phyloP scores from a whole-genome alignment of 805 yeast genomes.

The Saccharomycopsis selenospora region DNA sequence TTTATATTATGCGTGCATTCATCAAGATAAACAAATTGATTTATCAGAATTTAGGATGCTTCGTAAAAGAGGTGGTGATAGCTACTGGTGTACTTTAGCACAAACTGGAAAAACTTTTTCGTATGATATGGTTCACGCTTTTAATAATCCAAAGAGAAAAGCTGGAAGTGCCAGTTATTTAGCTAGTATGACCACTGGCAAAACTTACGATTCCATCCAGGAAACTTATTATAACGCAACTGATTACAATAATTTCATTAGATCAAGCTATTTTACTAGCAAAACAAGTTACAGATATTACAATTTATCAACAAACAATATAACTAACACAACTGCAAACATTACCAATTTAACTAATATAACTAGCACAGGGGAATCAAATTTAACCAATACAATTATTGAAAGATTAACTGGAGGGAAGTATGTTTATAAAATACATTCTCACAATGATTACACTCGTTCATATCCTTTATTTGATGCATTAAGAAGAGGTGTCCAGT shows the following conservation, averaged over 20 bases:
- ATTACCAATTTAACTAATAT: background rate
- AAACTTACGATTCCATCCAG: slow-evolving; percentile 4
- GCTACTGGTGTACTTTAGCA: too few species aligned
- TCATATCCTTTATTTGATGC: slow-evolving; percentile 52
- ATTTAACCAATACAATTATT: slow-evolving; percentile 7
- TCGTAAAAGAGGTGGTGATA: too few species aligned
- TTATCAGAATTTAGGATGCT: too few species aligned
- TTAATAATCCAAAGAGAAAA: background rate
- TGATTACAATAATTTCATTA: slow-evolving; percentile 2
- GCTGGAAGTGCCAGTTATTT: background rate
- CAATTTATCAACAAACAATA: too few species aligned
- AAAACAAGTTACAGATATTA: too few species aligned
- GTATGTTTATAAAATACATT: slow-evolving; percentile 36
- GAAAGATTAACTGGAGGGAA: slow-evolving; percentile 16
- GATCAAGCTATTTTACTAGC: slow-evolving; percentile 5
- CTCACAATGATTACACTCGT: slow-evolving; percentile 69
- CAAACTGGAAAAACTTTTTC: too few species aligned
- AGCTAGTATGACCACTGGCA: background rate
- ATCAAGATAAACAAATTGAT: too few species aligned
- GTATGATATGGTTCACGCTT: slow-evolving; percentile 1
- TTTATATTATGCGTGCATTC: too few species aligned
- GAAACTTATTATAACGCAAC: slow-evolving; percentile 3
- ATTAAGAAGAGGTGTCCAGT: slow-evolving; percentile 40
- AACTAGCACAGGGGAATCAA: background rate
- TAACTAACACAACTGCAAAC: background rate